phyloP scores from a whole-genome alignment of 2,329 filamentous ascomycete species.

The Trichoderma sp. region DNA sequence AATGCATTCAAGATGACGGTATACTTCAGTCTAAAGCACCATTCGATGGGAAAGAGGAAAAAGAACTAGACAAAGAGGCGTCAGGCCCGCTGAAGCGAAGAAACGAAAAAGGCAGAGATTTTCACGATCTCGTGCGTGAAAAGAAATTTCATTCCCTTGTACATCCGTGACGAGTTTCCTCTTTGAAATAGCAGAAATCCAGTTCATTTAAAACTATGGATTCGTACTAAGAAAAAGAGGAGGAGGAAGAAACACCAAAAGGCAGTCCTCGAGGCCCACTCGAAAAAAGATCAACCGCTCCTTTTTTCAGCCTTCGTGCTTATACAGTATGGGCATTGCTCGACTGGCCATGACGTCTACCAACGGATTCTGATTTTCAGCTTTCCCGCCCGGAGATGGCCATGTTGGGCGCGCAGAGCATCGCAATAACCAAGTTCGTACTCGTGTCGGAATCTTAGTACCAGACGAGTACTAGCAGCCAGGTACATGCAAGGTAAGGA shows the following conservation, averaged over 20 bases:
- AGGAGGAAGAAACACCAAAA: neutral
- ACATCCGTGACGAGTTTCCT: slow-evolving; percentile 1
- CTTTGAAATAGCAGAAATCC: neutral
- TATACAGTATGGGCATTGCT: neutral
- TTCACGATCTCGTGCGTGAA: neutral
- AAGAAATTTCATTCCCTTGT: neutral
- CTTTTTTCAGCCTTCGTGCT: neutral
- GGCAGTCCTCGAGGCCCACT: neutral
- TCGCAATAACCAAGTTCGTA: neutral
- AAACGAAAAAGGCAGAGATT: neutral
- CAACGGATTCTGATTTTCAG: neutral
- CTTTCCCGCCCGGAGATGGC: neutral
- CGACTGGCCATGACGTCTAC: neutral
- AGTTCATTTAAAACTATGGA: neutral
- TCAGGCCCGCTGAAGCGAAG: neutral
- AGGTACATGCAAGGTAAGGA: neutral
- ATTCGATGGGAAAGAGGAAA: neutral
- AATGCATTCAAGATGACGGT: neutral
- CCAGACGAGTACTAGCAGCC: neutral
- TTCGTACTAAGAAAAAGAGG: neutral
- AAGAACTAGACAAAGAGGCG: neutral
- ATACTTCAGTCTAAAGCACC: neutral
- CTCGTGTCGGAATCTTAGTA: neutral
- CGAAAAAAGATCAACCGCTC: neutral
- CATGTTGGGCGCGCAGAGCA: neutral